Percentiles rank a stretch among this genome's conserved stretches.
Evolutionary conservation across 225 moss, liverwort and hornwort genomes (phyloP).

Genomic region (Bryoerythrophyllum caledonicum): DNA sequence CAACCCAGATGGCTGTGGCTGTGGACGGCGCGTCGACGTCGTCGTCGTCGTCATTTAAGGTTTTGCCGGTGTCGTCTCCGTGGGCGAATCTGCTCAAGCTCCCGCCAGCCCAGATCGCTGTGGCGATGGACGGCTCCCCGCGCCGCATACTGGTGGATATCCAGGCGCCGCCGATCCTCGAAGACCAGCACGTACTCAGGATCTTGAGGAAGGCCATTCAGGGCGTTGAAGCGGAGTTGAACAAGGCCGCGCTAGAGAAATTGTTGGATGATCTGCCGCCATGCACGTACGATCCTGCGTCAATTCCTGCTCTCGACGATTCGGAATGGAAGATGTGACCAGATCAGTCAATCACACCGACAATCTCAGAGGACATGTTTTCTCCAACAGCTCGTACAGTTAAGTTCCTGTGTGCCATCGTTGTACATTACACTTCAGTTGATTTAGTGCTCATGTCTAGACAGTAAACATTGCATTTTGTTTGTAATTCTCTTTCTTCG

Average conservation of each 20-base stretch:
- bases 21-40: not conserved
- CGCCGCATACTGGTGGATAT: accelerated
- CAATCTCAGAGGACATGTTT: not conserved
- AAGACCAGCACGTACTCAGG: accelerated
- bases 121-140: not conserved
- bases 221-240: not conserved
- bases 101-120: not conserved
- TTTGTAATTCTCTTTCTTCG: not conserved
- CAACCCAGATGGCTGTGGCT: not conserved
- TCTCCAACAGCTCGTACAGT: not conserved
- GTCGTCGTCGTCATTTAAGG: not conserved
- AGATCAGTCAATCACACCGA: not conserved
- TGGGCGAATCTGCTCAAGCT: not conserved
- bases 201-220: accelerated
- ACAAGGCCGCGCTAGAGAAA: not conserved
- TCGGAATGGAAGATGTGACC: not conserved
- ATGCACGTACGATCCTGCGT: not conserved
- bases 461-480: not conserved
- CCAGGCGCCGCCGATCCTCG: accelerated
- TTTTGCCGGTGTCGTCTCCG: not conserved
- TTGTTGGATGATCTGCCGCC: accelerated
- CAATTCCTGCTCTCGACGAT: not conserved
- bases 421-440: too few species aligned
- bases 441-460: not conserved
- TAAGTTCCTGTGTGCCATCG: too few species aligned